Conservation (phyloP, 2,329 filamentous ascomycete species). For the Akanthomyces dipterigenus region DNA sequence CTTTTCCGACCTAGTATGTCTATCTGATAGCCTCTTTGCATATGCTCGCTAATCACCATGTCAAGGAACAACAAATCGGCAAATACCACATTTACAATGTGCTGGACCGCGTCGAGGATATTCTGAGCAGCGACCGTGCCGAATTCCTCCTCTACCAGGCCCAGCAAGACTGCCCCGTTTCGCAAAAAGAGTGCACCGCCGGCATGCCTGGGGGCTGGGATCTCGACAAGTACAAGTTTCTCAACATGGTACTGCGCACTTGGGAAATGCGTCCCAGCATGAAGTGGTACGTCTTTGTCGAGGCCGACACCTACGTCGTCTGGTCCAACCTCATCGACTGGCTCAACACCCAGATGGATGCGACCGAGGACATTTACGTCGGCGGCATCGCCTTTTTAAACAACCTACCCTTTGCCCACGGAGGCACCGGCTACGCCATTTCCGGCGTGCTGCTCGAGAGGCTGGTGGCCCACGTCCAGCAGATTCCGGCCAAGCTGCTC, state of each 20-base stretch:
- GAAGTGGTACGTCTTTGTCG: constrained; percentile 55
- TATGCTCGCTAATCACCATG: neutral
- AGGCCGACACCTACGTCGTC: constrained; percentile 52
- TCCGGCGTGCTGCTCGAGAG: constrained; percentile 44
- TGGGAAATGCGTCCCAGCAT: constrained; percentile 45
- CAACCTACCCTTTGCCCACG: constrained; percentile 45
- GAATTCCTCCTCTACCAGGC: constrained; percentile 42
- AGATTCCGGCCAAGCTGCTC: constrained; percentile 38
- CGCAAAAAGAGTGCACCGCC: constrained; percentile 36
- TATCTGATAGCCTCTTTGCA: neutral
- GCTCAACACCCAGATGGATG: constrained; percentile 37
- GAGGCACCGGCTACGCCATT: constrained; percentile 51
- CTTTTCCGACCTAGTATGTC: constrained; percentile 45
- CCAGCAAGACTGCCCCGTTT: constrained; percentile 39
- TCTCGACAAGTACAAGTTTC: constrained; percentile 56
- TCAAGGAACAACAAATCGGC: constrained; percentile 42
- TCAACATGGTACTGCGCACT: constrained; percentile 50
- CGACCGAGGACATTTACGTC: constrained; percentile 39
- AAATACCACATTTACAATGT: constrained; percentile 36
- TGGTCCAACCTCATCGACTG: constrained; percentile 47
- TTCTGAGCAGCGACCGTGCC: constrained; percentile 29
- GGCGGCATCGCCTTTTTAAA: constrained; percentile 44
- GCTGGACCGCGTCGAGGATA: constrained; percentile 32
- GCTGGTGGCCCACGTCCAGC: constrained; percentile 34
- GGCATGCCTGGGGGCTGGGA: constrained; percentile 38